These are phyloP conservation scores for Hypoxylon sp. DNA, from an alignment of 2,329 filamentous ascomycete species.

Conservation along the genomic window DNA sequence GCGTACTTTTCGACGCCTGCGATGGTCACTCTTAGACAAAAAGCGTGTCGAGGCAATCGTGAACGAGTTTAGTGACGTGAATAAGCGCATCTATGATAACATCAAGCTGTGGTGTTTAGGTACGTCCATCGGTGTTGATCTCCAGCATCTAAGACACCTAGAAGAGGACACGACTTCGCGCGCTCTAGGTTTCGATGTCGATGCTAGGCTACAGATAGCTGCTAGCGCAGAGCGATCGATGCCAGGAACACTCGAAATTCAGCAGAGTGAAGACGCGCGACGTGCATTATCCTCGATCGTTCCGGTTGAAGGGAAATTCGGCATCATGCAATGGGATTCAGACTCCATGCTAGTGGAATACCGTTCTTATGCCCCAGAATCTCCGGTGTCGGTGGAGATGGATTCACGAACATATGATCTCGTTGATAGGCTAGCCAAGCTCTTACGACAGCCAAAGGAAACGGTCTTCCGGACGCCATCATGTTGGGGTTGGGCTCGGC, in stretches of 20 bases:
- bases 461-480: constrained; percentile 19
- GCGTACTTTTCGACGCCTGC: constrained; percentile 19
- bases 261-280: constrained; percentile 2
- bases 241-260: constrained; percentile 15
- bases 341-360: constrained; percentile 22
- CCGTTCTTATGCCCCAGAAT: constrained; percentile 23
- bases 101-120: constrained; percentile 26
- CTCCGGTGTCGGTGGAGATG: constrained; percentile 22
- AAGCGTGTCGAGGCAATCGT: constrained; percentile 25
- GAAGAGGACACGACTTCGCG: constrained; percentile 17
- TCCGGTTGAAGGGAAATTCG: constrained; percentile 20
- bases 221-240: constrained; percentile 9
- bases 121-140: constrained; percentile 19
- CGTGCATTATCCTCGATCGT: constrained; percentile 10
- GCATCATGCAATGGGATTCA: constrained; percentile 15
- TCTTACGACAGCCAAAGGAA: constrained; percentile 14
- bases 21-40: constrained; percentile 23
- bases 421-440: constrained; percentile 23
- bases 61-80: constrained; percentile 20
- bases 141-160: constrained; percentile 21
- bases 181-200: constrained; percentile 15
- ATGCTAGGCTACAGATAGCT: constrained; percentile 20
- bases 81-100: constrained; percentile 26
- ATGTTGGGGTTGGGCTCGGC: constrained; percentile 19
- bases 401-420: constrained; percentile 19